Evolutionary conservation across 306 rosid genomes (phyloP).

Genomic region (Trifolium repens): DNA sequence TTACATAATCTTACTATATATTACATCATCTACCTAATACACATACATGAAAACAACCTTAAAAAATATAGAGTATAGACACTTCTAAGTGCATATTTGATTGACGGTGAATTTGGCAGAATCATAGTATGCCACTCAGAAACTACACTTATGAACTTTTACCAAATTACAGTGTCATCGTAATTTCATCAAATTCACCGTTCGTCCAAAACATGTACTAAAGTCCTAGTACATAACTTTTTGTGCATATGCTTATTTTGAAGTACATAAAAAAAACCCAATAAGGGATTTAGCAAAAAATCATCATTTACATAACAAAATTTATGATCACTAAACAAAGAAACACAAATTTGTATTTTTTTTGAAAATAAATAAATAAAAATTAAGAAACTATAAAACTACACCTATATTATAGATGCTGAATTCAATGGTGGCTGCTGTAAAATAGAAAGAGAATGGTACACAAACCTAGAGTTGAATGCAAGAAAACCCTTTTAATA

Average conservation of each 20-base stretch:
- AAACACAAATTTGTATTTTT: constrained; percentile 4
- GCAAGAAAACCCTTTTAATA: constrained; percentile 48
- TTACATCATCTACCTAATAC: not conserved
- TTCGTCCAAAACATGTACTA: too few relatives aligned
- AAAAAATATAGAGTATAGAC: not conserved
- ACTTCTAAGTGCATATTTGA: not conserved
- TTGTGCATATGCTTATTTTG: constrained; percentile 15
- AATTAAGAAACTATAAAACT: constrained; percentile 27
- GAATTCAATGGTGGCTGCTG: constrained; percentile 43
- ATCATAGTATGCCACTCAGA: too few relatives aligned
- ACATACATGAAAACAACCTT: constrained; percentile 15
- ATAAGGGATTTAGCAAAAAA: constrained; percentile 23
- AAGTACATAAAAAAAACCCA: constrained; percentile 16
- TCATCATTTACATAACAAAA: constrained; percentile 22
- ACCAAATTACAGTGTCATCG: too few relatives aligned
- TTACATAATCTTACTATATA: not conserved
- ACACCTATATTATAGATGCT: constrained; percentile 43
- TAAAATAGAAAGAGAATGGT: constrained; percentile 45
- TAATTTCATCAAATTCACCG: too few relatives aligned
- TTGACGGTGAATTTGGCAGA: too few relatives aligned
- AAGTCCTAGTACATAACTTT: not conserved
- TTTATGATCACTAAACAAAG: constrained; percentile 37
- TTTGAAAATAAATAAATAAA: not conserved
- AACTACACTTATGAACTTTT: too few relatives aligned
- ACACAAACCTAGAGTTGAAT: constrained; percentile 49